phyloP scores from a whole-genome alignment of 2,329 filamentous ascomycete genomes.

The Cryoendolithus antarcticus region DNA sequence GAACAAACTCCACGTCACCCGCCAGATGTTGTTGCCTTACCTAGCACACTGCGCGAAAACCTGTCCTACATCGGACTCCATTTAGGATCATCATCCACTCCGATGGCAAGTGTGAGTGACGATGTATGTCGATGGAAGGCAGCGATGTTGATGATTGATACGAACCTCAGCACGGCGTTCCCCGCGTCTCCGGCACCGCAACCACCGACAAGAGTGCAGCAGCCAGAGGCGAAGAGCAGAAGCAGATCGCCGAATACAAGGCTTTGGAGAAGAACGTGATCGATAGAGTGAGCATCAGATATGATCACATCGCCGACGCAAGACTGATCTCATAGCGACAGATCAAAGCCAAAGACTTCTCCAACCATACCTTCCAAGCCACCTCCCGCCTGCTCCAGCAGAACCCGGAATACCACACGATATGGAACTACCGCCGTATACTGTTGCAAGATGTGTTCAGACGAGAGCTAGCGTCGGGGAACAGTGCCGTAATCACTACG shows the following conservation, averaged over 20 bases:
- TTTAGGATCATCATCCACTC: neutral
- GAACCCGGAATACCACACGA: conserved; percentile 82
- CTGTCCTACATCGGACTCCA: too few species aligned
- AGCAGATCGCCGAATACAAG: conserved; percentile 66
- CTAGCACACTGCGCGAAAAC: too few species aligned
- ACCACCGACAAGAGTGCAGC: conserved; percentile 52
- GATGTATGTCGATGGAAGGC: conserved; percentile 5
- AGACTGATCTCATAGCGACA: conserved; percentile 10
- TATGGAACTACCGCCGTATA: conserved; percentile 78
- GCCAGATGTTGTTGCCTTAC: too few species aligned
- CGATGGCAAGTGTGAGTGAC: conserved; percentile 31
- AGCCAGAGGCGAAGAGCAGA: conserved; percentile 57
- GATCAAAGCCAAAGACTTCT: conserved; percentile 37
- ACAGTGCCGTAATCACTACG: conserved; percentile 2
- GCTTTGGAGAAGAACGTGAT: conserved; percentile 57
- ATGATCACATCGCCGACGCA: too few species aligned
- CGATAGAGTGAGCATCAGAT: conserved; percentile 39
- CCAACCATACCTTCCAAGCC: conserved; percentile 48
- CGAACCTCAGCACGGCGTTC: conserved; percentile 62
- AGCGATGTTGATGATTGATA: conserved; percentile 10
- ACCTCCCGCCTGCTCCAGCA: conserved; percentile 59
- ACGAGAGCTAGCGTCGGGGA: conserved; percentile 27
- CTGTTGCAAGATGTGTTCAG: conserved; percentile 52
- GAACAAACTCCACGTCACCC: too few species aligned
- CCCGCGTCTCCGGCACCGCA: conserved; percentile 38